Conservation (phyloP, 257 asterid species). For the Marsdenia floribunda region DNA sequence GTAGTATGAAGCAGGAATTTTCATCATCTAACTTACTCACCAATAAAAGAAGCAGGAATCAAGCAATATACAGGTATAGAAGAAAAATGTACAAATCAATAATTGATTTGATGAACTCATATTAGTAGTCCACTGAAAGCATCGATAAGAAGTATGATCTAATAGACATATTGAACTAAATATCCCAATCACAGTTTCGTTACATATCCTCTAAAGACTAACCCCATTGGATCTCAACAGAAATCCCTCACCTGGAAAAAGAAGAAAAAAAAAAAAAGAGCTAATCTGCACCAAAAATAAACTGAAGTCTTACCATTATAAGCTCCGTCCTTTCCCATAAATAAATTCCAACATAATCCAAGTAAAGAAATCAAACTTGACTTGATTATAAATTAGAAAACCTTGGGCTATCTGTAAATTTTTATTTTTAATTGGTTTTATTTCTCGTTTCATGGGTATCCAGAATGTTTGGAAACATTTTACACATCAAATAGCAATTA, state of each 20-base stretch:
- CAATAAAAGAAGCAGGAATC: constrained; percentile 27
- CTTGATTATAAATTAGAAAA: neutral
- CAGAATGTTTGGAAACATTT: constrained; percentile 5
- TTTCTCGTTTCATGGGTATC: neutral
- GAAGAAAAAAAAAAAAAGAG: neutral
- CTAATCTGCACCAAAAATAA: neutral
- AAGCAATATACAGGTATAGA: neutral
- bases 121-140: neutral
- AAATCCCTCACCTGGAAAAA: neutral
- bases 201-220: neutral
- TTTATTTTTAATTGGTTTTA: neutral
- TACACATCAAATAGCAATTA: constrained; percentile 12
- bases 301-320: neutral
- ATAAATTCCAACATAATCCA: neutral
- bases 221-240: neutral
- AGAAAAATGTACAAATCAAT: neutral
- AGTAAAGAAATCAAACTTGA: neutral
- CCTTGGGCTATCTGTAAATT: neutral
- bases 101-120: neutral
- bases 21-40: constrained; percentile 43
- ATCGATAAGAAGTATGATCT: neutral
- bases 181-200: too few species aligned
- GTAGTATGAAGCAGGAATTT: neutral
- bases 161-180: neutral
- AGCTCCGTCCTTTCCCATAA: neutral